Percentiles rank a stretch among this genome's conserved stretches.
Conservation (phyloP, 345 rosid genomes). For the Pistacia atlantica region DNA sequence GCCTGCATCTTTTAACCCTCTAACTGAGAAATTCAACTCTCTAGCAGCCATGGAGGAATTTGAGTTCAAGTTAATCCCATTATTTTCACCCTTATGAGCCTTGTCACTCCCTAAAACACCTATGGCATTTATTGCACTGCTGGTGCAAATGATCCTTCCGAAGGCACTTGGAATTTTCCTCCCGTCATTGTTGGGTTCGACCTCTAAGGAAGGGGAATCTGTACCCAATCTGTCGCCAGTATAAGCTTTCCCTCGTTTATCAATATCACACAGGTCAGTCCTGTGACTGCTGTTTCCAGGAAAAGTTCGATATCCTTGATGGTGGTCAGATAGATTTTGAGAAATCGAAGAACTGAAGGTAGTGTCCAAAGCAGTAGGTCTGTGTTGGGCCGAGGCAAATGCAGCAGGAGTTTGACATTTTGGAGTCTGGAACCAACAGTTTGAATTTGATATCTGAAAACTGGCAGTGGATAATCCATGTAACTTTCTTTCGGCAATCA, state of each 20-base stretch:
- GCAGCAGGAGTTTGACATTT: constrained; percentile 12
- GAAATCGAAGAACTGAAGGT: background rate
- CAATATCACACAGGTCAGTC: background rate
- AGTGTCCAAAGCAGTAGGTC: constrained; percentile 1
- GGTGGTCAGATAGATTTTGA: background rate
- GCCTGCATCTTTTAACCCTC: constrained; percentile 11
- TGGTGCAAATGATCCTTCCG: background rate
- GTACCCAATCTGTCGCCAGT: background rate
- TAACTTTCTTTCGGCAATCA: constrained; percentile 42
- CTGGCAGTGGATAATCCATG: constrained; percentile 21
- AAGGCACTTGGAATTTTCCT: constrained; percentile 5
- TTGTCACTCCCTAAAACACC: constrained; percentile 13
- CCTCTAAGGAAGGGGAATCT: constrained; percentile 3
- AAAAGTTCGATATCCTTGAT: background rate
- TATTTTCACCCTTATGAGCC: background rate
- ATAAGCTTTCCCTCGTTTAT: too few relatives aligned
- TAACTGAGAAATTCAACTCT: constrained; percentile 14
- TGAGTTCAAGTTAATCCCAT: constrained; percentile 9
- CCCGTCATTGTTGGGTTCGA: background rate
- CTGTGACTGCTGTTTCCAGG: background rate
- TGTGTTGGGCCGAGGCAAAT: constrained; percentile 10
- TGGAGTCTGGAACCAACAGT: constrained; percentile 11
- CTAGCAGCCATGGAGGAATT: background rate
- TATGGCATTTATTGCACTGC: background rate
- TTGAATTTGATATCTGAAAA: constrained; percentile 23